Conservation (phyloP, 2,329 filamentous ascomycete genomes). For the Didymella lethalis region DNA sequence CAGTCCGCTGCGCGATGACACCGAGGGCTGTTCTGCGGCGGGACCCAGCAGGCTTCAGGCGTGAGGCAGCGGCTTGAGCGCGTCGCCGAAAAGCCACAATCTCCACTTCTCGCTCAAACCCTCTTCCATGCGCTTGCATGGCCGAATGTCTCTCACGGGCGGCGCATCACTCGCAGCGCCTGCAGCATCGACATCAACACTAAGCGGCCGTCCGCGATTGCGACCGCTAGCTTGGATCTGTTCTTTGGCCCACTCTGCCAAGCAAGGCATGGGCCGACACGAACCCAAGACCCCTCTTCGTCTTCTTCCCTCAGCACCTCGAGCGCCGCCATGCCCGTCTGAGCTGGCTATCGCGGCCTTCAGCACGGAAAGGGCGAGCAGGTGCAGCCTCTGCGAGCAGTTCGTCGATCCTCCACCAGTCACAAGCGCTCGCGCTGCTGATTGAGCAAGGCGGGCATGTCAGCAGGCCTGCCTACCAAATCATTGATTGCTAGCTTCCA, state of each 20-base stretch:
- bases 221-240: slow-evolving; percentile 36
- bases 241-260: slow-evolving; percentile 29
- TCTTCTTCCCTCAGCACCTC: slow-evolving; percentile 16
- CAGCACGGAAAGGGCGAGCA: slow-evolving; percentile 33
- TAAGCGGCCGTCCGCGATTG: slow-evolving; percentile 41
- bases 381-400: slow-evolving; percentile 16
- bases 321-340: slow-evolving; percentile 17
- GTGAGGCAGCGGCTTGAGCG: slow-evolving; percentile 1
- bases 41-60: slow-evolving; percentile 15
- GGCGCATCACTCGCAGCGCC: slow-evolving; percentile 12
- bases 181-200: slow-evolving; percentile 19
- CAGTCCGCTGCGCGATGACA: slow-evolving; percentile 27
- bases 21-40: slow-evolving; percentile 10
- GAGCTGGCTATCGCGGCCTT: slow-evolving; percentile 36
- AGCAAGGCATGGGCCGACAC: slow-evolving; percentile 24
- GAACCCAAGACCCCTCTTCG: slow-evolving; percentile 24
- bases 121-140: slow-evolving; percentile 12
- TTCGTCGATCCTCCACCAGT: slow-evolving; percentile 34
- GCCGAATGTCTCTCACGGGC: slow-evolving; percentile 12
- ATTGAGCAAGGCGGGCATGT: slow-evolving; percentile 44
- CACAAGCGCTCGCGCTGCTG: slow-evolving; percentile 37
- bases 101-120: slow-evolving; percentile 12
- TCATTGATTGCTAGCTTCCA: slow-evolving; percentile 37
- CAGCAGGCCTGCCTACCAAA: slow-evolving; percentile 44
- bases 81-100: slow-evolving; percentile 18